Conservation (phyloP, 2,329 filamentous ascomycete genomes). For the Hortaea sp. region DNA sequence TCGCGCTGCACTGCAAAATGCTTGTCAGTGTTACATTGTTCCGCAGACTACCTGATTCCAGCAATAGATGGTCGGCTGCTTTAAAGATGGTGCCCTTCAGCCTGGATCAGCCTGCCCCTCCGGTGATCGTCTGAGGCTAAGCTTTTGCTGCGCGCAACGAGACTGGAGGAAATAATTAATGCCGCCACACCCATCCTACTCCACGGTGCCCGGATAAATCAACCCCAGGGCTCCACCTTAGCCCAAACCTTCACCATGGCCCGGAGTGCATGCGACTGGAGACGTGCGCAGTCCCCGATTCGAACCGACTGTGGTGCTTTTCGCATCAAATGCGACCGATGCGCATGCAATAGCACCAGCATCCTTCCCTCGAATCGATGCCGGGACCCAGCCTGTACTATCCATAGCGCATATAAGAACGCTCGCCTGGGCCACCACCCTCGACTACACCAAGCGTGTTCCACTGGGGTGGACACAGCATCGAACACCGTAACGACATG, state of each 20-base stretch:
- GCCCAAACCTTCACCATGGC: background rate
- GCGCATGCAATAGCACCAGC: background rate
- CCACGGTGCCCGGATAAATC: background rate
- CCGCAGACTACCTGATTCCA: background rate
- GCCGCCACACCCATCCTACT: background rate
- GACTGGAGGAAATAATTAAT: too few species aligned
- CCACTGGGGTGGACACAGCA: background rate
- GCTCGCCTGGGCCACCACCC: background rate
- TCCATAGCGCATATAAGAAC: background rate
- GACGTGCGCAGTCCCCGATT: background rate
- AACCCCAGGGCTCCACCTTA: background rate
- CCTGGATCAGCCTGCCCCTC: too few species aligned
- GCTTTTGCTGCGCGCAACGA: too few species aligned
- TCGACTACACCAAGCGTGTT: background rate
- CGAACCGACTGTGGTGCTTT: background rate
- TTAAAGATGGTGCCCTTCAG: too few species aligned
- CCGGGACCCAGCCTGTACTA: background rate
- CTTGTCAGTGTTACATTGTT: background rate
- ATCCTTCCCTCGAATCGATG: background rate
- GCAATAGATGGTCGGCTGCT: background rate
- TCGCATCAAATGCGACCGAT: background rate
- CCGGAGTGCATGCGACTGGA: background rate
- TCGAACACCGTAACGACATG: slow-evolving; percentile 9
- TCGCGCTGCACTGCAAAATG: background rate
- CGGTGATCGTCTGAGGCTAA: too few species aligned